phyloP scores from a whole-genome alignment of 805 yeast genomes.

The Candida oleophila region DNA sequence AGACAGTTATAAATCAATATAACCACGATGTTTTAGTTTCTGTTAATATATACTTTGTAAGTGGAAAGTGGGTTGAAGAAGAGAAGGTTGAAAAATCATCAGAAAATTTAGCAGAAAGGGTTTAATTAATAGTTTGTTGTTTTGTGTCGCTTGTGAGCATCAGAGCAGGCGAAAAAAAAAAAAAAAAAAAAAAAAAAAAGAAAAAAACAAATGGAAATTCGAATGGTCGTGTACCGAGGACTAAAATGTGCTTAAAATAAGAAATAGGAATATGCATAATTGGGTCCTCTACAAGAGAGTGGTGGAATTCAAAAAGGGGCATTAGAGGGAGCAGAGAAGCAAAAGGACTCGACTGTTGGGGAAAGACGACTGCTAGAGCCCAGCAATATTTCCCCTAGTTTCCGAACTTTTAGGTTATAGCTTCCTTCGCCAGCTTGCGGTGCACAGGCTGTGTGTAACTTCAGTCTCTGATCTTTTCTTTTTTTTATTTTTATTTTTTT shows the following conservation, averaged over 20 bases:
- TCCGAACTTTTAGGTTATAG: too few species aligned
- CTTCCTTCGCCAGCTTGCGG: too few species aligned
- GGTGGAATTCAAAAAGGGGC: too few species aligned
- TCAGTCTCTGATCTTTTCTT: too few species aligned
- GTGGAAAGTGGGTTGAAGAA: constrained; percentile 7
- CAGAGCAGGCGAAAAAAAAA: constrained; percentile 1
- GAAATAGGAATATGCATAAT: constrained; percentile 1
- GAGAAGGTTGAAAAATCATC: constrained; percentile 2
- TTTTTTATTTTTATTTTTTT: too few species aligned
- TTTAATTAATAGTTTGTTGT: background rate
- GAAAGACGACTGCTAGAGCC: too few species aligned
- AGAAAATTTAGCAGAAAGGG: constrained; percentile 1
- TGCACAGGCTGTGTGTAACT: too few species aligned
- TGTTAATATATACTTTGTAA: constrained; percentile 1
- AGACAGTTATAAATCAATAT: constrained; percentile 15
- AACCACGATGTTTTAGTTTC: constrained; percentile 10
- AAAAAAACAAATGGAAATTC: background rate
- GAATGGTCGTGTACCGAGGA: background rate
- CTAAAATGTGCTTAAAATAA: background rate
- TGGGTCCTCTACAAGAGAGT: too few species aligned
- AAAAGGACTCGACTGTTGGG: too few species aligned
- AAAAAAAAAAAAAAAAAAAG: constrained; percentile 5
- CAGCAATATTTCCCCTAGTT: too few species aligned
- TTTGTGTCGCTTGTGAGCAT: background rate
- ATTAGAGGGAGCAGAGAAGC: too few species aligned